A percentile compares a stretch with the other conserved stretches of the same genome.
Evolutionary conservation across 2,329 filamentous ascomycete species (phyloP).

Genomic region (Trichophyton verrucosum): DNA sequence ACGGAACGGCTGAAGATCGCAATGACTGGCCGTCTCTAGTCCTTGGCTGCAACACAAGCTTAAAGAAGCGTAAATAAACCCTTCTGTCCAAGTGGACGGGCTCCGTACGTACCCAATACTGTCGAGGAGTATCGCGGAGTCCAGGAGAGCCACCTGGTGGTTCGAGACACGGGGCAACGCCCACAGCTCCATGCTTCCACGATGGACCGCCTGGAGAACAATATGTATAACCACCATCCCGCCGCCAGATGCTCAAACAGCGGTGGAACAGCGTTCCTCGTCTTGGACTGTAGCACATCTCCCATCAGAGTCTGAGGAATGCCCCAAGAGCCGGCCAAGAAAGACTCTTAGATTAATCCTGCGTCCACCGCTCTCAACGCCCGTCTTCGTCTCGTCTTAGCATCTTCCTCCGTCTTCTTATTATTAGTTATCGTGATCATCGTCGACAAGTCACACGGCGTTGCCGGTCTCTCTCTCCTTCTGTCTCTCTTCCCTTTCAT

Average conservation of each 20-base stretch:
- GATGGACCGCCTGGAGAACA: too few relatives aligned
- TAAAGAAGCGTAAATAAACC: too few relatives aligned
- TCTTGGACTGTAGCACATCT: neutral
- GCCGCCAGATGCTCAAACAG: neutral
- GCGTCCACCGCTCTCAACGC: neutral
- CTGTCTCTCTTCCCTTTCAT: neutral
- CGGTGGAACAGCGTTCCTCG: neutral
- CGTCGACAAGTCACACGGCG: neutral
- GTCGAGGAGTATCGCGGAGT: neutral
- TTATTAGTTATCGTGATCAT: neutral
- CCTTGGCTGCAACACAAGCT: neutral
- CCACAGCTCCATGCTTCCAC: neutral
- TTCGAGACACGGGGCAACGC: neutral
- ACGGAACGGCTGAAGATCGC: neutral
- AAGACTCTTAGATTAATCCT: conserved; percentile 2
- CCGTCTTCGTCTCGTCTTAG: neutral
- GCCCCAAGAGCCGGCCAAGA: neutral
- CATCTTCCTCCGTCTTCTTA: neutral
- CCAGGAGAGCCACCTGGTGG: neutral
- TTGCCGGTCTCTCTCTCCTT: neutral
- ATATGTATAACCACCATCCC: too few relatives aligned
- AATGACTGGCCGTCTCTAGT: neutral
- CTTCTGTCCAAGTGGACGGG: neutral
- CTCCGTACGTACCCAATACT: too few relatives aligned
- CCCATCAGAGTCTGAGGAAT: neutral